phyloP scores from a whole-genome alignment of 192 early-diverging fungal genomes.

The Coemansia sp. region DNA sequence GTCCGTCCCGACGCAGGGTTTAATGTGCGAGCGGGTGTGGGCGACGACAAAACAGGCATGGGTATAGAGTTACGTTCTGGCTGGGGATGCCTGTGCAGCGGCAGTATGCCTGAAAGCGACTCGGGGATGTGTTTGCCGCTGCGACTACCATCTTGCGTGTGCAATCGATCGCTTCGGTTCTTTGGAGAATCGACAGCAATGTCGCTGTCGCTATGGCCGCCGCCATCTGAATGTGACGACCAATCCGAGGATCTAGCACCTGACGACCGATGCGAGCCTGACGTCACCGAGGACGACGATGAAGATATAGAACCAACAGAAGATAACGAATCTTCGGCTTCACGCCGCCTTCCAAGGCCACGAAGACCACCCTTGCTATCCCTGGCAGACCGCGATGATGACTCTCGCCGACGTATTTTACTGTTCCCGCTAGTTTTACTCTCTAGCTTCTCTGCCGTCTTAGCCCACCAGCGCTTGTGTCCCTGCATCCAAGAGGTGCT shows the following conservation, averaged over 20 bases:
- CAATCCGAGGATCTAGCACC: slow-evolving; percentile 26
- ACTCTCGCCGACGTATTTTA: slow-evolving; percentile 28
- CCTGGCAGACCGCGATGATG: slow-evolving; percentile 1
- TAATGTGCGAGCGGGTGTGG: neutral
- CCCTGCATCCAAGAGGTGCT: slow-evolving; percentile 47
- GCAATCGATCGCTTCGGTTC: neutral
- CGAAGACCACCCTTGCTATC: slow-evolving; percentile 21
- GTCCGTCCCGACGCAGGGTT: neutral
- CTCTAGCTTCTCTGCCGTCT: slow-evolving; percentile 37
- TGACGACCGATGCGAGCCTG: slow-evolving; percentile 3
- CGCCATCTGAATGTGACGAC: slow-evolving; percentile 20
- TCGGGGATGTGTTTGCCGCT: neutral
- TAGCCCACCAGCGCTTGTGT: slow-evolving; percentile 51
- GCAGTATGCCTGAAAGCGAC: neutral
- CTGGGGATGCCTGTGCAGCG: neutral
- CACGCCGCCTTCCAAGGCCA: slow-evolving; percentile 11
- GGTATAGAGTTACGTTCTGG: slow-evolving; percentile 14
- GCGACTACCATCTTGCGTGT: neutral
- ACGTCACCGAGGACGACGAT: slow-evolving; percentile 9
- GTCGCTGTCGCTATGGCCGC: slow-evolving; percentile 1
- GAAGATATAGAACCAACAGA: slow-evolving; percentile 14
- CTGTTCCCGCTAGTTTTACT: slow-evolving; percentile 8
- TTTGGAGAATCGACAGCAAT: neutral
- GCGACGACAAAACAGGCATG: slow-evolving; percentile 16
- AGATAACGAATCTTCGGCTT: neutral